Conservation (phyloP, 2,329 filamentous ascomycete species). For the Leptographium radiaticola region DNA sequence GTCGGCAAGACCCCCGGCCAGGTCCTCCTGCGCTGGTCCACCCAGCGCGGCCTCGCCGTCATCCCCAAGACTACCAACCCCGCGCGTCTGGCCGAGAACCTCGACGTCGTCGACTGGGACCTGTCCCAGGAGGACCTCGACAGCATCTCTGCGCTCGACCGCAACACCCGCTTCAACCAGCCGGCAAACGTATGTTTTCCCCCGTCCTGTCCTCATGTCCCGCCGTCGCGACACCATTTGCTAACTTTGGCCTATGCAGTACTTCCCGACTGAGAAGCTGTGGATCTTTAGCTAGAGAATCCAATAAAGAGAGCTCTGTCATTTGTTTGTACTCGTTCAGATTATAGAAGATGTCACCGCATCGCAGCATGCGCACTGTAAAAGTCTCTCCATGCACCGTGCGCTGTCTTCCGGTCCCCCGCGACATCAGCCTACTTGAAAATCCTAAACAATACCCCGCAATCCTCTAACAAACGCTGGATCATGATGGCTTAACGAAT, state of each 20-base stretch:
- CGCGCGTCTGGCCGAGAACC: slow-evolving; percentile 36
- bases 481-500: background rate
- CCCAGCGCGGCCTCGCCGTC: slow-evolving; percentile 66
- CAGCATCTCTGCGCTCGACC: slow-evolving; percentile 39
- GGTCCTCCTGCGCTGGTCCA: slow-evolving; percentile 76
- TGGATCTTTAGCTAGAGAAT: slow-evolving; percentile 40
- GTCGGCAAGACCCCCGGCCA: slow-evolving; percentile 64
- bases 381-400: background rate
- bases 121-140: slow-evolving; percentile 40
- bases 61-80: slow-evolving; percentile 56
- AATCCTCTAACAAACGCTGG: background rate
- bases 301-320: too few species aligned
- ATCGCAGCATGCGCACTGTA: background rate
- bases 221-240: background rate
- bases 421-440: background rate
- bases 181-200: slow-evolving; percentile 20
- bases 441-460: background rate
- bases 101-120: slow-evolving; percentile 43
- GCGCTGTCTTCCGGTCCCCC: background rate
- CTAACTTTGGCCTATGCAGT: slow-evolving; percentile 22
- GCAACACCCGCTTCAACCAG: slow-evolving; percentile 47
- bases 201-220: background rate
- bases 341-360: background rate
- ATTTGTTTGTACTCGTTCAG: background rate
- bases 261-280: slow-evolving; percentile 42